phyloP scores from a whole-genome alignment of 306 rosid genomes.

The Prunus padus region DNA sequence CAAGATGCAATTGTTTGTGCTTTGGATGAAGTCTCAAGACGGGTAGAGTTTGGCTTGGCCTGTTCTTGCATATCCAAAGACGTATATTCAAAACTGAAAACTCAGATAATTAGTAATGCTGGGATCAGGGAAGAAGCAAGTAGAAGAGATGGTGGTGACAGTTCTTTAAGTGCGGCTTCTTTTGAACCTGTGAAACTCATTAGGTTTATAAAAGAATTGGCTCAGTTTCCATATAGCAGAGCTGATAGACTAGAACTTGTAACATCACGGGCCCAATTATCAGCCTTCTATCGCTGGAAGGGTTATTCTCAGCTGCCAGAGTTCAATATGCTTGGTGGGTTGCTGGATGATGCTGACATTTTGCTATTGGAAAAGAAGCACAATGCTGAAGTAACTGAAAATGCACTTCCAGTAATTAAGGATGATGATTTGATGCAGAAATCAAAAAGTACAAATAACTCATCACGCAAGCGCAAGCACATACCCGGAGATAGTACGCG shows the following conservation, averaged over 20 bases:
- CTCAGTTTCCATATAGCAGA: constrained; percentile 44
- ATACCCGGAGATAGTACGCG: constrained; percentile 15
- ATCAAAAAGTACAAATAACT: constrained; percentile 17
- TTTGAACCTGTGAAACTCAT: constrained; percentile 64
- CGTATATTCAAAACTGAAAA: constrained; percentile 42
- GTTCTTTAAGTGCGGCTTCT: constrained; percentile 35
- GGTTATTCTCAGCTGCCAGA: constrained; percentile 63
- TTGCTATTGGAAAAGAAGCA: constrained; percentile 26
- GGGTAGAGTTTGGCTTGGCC: constrained; percentile 66
- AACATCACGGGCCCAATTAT: constrained; percentile 46
- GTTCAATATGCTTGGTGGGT: constrained; percentile 37
- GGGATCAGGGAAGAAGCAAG: constrained; percentile 50
- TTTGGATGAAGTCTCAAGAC: constrained; percentile 73
- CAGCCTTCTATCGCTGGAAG: constrained; percentile 54
- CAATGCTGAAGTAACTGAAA: constrained; percentile 25
- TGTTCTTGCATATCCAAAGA: constrained; percentile 67
- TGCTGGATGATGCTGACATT: constrained; percentile 43
- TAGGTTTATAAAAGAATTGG: constrained; percentile 44
- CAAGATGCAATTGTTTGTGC: constrained; percentile 64
- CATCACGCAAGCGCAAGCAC: constrained; percentile 31
- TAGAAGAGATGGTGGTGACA: constrained; percentile 57
- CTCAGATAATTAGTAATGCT: constrained; percentile 51
- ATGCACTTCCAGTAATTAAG: constrained; percentile 5
- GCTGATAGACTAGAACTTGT: constrained; percentile 50
- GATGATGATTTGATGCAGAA: constrained; percentile 3